Percentiles rank a stretch among this genome's conserved stretches.
phyloP scores from a whole-genome alignment of 768 basidiomycete genomes.

The Pleurotus platypus region DNA sequence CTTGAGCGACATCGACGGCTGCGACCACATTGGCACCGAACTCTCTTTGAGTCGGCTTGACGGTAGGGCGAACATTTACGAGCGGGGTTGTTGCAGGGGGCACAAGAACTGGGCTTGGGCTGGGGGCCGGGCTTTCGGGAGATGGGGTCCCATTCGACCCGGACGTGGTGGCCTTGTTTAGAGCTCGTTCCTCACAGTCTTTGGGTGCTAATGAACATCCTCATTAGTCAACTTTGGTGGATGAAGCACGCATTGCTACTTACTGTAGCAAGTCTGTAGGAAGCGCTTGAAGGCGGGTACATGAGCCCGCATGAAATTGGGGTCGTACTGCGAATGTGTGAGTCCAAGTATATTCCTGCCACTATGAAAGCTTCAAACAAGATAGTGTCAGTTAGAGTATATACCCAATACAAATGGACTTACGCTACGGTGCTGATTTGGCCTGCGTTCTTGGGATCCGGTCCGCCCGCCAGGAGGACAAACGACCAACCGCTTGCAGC shows the following conservation, averaged over 20 bases:
- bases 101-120: not conserved
- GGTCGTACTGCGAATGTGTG: not conserved
- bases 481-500: too few relatives aligned
- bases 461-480: too few relatives aligned
- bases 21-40: not conserved
- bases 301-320: not conserved
- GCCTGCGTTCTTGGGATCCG: too few relatives aligned
- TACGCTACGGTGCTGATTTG: conserved; percentile 48
- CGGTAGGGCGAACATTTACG: too few relatives aligned
- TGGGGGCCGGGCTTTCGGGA: too few relatives aligned
- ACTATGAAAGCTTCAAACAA: not conserved
- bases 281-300: not conserved
- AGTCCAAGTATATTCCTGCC: not conserved
- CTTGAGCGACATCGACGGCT: not conserved
- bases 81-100: not conserved
- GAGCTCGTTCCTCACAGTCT: not conserved
- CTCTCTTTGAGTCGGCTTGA: too few relatives aligned
- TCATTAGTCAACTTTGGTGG: not conserved
- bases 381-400: not conserved
- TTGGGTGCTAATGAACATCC: not conserved
- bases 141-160: too few relatives aligned
- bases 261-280: not conserved
- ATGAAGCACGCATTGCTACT: not conserved
- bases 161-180: too few relatives aligned
- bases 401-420: not conserved